phyloP scores from a whole-genome alignment of 495 filamentous ascomycete genomes.

The Alectoria sarmentosa region DNA sequence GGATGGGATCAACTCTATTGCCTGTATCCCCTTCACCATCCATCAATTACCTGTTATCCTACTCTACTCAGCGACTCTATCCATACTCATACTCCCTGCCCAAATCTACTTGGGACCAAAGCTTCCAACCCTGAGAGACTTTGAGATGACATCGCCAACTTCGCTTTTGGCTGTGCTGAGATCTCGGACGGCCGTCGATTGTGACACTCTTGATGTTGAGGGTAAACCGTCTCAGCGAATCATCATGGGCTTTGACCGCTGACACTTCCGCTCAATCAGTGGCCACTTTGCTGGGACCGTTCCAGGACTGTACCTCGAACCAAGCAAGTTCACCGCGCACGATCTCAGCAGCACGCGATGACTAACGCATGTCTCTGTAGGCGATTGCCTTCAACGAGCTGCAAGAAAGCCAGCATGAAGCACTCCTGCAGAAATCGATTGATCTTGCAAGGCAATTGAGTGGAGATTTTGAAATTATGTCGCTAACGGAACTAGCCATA shows the following conservation, averaged over 20 bases:
- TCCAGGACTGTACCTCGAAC: conserved; percentile 5
- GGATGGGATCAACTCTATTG: no score
- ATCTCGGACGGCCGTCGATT: neutral
- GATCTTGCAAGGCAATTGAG: neutral
- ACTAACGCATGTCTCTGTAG: neutral
- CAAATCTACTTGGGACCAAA: no score
- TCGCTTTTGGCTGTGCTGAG: neutral
- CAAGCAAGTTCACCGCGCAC: neutral
- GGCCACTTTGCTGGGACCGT: neutral
- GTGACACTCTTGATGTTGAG: conserved; percentile 1
- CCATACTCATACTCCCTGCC: no score
- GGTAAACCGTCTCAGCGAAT: neutral
- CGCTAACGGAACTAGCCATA: neutral
- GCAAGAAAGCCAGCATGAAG: neutral
- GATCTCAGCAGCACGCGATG: neutral
- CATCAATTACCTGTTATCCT: no score
- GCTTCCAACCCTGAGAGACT: no score
- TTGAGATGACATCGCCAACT: neutral
- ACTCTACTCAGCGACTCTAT: no score
- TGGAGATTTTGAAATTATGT: neutral
- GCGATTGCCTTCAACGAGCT: conserved; percentile 2
- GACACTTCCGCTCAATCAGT: neutral
- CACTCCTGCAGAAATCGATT: neutral
- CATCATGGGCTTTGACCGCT: neutral
- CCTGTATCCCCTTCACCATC: no score